Evolutionary conservation across 179 eudicot genomes (phyloP).

Genomic region (Sideroxylon spinosum): DNA sequence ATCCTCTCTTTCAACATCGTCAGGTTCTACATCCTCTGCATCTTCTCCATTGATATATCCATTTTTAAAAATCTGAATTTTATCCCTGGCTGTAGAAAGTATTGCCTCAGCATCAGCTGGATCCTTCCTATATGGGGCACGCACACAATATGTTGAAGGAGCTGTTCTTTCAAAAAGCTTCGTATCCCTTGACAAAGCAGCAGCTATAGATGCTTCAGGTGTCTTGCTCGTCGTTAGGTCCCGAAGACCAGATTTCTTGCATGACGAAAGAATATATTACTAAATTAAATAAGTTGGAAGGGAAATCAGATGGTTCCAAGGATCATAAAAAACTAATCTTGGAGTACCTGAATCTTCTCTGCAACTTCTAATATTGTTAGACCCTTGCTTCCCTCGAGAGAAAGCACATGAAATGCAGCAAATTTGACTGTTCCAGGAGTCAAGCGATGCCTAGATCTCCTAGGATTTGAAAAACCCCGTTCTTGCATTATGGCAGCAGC

Average conservation of each 20-base stretch:
- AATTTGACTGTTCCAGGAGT: slow-evolving; percentile 97
- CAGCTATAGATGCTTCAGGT: slow-evolving; percentile 94
- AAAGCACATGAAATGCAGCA: slow-evolving; percentile 87
- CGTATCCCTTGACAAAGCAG: slow-evolving; percentile 87
- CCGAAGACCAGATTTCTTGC: slow-evolving; percentile 84
- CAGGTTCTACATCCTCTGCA: slow-evolving; percentile 62
- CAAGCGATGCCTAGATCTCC: slow-evolving; percentile 87
- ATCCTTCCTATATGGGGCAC: slow-evolving; percentile 74
- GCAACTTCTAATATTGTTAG: slow-evolving; percentile 81
- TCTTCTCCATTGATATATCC: slow-evolving; percentile 63
- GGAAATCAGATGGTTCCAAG: not conserved
- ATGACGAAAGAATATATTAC: slow-evolving; percentile 6
- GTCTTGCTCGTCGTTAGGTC: slow-evolving; percentile 94
- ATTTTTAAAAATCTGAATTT: slow-evolving; percentile 48
- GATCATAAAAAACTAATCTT: not conserved
- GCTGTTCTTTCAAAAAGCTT: slow-evolving; percentile 93
- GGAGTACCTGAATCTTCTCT: slow-evolving; percentile 75
- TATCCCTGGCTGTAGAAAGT: slow-evolving; percentile 68
- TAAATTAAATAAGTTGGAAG: slow-evolving; percentile 10
- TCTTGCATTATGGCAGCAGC: slow-evolving; percentile 85
- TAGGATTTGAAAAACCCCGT: slow-evolving; percentile 69
- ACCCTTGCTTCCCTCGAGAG: slow-evolving; percentile 80
- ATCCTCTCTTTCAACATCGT: slow-evolving; percentile 74
- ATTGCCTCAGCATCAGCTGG: slow-evolving; percentile 65
- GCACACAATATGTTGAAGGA: slow-evolving; percentile 87